Evolutionary conservation across 305 asterid genomes (phyloP), one percentile per base, ranked within the genome.

Genomic region (Ajuga reptans): DNA sequence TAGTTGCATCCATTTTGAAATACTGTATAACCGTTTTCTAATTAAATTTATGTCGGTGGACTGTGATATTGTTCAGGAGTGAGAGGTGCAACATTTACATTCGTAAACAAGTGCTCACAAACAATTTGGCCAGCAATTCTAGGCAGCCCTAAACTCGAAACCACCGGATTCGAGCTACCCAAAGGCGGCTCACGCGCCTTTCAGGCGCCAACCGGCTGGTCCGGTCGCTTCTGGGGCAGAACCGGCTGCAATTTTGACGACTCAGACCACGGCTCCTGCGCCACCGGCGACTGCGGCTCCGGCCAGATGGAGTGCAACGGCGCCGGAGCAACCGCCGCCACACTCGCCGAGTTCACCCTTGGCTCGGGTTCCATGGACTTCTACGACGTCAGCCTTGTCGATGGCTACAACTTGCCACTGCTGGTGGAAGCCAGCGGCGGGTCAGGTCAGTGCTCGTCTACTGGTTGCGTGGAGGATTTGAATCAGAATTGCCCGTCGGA

Each of bases 201-300:
- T 18, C 74, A 56, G 15, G 84, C 80, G 2, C 95, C 96, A 1
- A 79, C 83, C 37, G 89, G 81, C 51, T 89, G 96, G 96, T 84
- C 91, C 43, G 96, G 96, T 53, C 90, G 95, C 50, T 77, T 87
- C 74, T 84, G 95, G 95, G 96, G 89, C 42, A 82, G 95, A 9
- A 86, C 90, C 53, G 95, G 89, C 45, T 89, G 96, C 69, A 52
- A 60, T 17, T 89, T 85, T 78, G 88, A 83, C 15, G 81, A 61
- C 6, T 37, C 84, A 1, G 92, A 85, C 12, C 86, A 31, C 6
- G 96, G 90, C 42, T 82, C 79, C 27, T 89, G 96, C 76, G 78
- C 87, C 3, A 87, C 96, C 16, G 96, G 96, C 10, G 92, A 89
- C 76, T 89, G 96, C 66, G 92, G 83, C 37, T 89, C 92, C 74